Evolutionary conservation across 352 stramenopile genomes (phyloP), one percentile per base, ranked within the genome.

Genomic region (Phytophthora kernoviae): DNA sequence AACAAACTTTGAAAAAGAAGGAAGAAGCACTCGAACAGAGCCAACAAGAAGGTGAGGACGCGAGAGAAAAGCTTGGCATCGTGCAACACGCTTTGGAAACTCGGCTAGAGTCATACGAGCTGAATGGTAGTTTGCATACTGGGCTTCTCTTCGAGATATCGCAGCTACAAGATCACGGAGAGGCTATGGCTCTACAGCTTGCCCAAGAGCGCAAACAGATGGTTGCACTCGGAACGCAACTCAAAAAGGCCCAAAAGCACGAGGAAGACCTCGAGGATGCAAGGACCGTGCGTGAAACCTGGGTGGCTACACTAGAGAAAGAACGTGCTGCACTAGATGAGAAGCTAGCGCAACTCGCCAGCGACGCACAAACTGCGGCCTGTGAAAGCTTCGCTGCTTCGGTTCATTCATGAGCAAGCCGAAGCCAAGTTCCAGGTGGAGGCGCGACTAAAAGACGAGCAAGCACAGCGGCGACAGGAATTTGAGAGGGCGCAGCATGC

Each of bases 101-200:
- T 40, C 68, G 79, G 3, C 75, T 94, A 11, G 84, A 93, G 21
- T 66, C 84, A 22, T 65, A 91, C 3, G 48, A 56, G 33, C 47
- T 92, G 6, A 93, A 94, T 39, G 84, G 84, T 2, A 88, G 74
- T 48, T 43, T 93, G 10, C 84, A 91, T 51, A 86, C 84, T 1
- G 84, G 86, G 10, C 66, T 94, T 30, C 57, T 94, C 2, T 91
- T 89, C 47, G 84, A 93, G 60, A 75, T 95, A 21, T 76, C 86
- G 4, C 76, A 73, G 26, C 67, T 93, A 2, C 84, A 95, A 44
- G 84, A 95, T 6, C 67, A 91, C 30, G 75, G 74, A 21, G 68
- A 74, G 1, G 73, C 73, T 10, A 71, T 95, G 58, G 76, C 79
- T 14, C 50, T 83, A n/a, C 86, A 93, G 34, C 62, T 95, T 11